Evolutionary conservation across 2,329 filamentous ascomycete genomes (phyloP).

Genomic region (Zopfia rhizophila): DNA sequence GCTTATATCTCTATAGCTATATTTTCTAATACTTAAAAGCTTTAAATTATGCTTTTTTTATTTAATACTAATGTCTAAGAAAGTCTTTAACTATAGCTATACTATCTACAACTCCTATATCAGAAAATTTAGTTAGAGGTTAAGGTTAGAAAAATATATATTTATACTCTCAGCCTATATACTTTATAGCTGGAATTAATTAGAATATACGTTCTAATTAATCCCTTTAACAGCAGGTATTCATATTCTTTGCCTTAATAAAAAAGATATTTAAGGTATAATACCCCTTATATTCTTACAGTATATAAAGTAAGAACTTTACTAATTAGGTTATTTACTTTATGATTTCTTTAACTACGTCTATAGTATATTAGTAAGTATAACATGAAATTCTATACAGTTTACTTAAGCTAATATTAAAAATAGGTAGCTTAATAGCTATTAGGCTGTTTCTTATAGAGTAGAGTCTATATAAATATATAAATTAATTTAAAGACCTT

Average conservation of each 20-base stretch:
- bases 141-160: constrained; percentile 16
- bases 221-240: constrained; percentile 25
- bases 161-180: constrained; percentile 17
- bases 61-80: constrained; percentile 28
- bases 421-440: constrained; percentile 39
- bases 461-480: constrained; percentile 29
- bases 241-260: constrained; percentile 21
- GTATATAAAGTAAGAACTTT: constrained; percentile 17
- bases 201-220: constrained; percentile 15
- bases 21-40: constrained; percentile 22
- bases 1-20: constrained; percentile 11
- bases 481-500: constrained; percentile 34
- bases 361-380: constrained; percentile 21
- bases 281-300: constrained; percentile 25
- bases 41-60: constrained; percentile 23
- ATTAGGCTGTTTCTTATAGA: constrained; percentile 40
- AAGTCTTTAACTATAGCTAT: constrained; percentile 23
- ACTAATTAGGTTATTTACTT: constrained; percentile 8
- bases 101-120: constrained; percentile 23
- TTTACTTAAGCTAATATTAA: no score
- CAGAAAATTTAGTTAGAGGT: constrained; percentile 13
- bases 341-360: constrained; percentile 21
- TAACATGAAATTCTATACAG: no score
- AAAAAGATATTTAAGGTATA: constrained; percentile 23
- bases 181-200: constrained; percentile 20